A percentile compares a stretch with the other conserved stretches of the same genome.
phyloP scores from a whole-genome alignment of 768 basidiomycete genomes.

The Chalciporus sphaerocephalus region DNA sequence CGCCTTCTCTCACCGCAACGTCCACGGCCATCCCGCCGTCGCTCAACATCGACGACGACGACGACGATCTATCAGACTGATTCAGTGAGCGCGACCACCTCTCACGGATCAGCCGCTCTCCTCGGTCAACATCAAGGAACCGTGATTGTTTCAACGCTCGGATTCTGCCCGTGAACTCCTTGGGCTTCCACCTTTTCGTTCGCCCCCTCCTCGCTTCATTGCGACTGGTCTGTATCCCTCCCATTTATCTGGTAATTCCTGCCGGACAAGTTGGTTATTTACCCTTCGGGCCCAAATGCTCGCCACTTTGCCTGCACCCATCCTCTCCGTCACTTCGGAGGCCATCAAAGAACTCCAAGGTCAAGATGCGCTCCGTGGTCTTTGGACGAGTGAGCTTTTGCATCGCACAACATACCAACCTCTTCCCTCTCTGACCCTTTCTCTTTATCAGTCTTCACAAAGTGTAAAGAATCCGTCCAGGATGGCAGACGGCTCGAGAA shows the following conservation, averaged over 20 bases:
- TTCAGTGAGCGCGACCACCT: background rate
- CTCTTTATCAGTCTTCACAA: conserved; percentile 63
- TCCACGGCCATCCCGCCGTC: conserved; percentile 8
- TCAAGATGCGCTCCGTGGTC: conserved; percentile 56
- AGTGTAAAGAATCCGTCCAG: conserved; percentile 73
- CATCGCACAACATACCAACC: conserved; percentile 2
- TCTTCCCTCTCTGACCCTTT: conserved; percentile 8
- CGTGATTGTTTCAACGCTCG: conserved; percentile 25
- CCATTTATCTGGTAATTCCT: conserved; percentile 7
- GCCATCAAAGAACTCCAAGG: conserved; percentile 66
- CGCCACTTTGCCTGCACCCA: conserved; percentile 52
- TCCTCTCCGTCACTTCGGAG: conserved; percentile 63
- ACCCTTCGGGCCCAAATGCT: conserved; percentile 37
- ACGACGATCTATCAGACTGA: conserved; percentile 10
- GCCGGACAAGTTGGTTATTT: background rate
- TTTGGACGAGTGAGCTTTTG: conserved; percentile 60
- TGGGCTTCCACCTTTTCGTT: conserved; percentile 11
- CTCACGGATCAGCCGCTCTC: conserved; percentile 21
- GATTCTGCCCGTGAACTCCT: conserved; percentile 16
- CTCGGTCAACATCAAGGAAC: conserved; percentile 26
- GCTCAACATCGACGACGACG: conserved; percentile 5
- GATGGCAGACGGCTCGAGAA: conserved; percentile 84
- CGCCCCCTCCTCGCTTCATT: conserved; percentile 13
- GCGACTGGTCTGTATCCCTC: conserved; percentile 18
- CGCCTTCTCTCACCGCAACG: conserved; percentile 20